A percentile compares a stretch with the other conserved stretches of the same genome.
These are phyloP conservation scores for Cercospora sojina DNA, from an alignment of 2,329 filamentous ascomycete species.

Conservation along the genomic window DNA sequence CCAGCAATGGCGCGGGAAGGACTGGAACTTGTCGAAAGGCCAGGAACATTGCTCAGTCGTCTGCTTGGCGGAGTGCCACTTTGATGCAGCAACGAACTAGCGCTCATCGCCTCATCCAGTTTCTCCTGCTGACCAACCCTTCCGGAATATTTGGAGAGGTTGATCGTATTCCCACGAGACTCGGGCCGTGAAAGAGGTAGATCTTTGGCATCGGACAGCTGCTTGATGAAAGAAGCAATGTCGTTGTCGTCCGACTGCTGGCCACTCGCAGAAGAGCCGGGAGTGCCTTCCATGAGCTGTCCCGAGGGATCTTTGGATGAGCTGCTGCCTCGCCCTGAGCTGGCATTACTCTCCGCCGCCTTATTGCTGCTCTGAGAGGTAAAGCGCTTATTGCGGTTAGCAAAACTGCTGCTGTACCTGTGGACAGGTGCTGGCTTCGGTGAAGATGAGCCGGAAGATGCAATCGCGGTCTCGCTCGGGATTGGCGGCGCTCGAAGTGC, in stretches of 20 bases:
- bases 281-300: conserved; percentile 61
- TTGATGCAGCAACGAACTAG: conserved; percentile 78
- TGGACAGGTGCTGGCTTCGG: conserved; percentile 76
- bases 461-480: conserved; percentile 59
- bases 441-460: conserved; percentile 69
- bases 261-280: conserved; percentile 63
- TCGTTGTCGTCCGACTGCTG: conserved; percentile 77
- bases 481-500: conserved; percentile 67
- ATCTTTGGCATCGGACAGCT: conserved; percentile 86
- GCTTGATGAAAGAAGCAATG: conserved; percentile 88
- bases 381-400: conserved; percentile 73
- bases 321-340: conserved; percentile 76
- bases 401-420: conserved; percentile 92
- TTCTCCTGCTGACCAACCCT: conserved; percentile 80
- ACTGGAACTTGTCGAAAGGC: conserved; percentile 79
- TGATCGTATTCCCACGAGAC: conserved; percentile 49
- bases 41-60: conserved; percentile 64
- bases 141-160: conserved; percentile 68
- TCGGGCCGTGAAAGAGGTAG: conserved; percentile 65
- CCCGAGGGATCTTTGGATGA: conserved; percentile 51
- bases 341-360: conserved; percentile 70
- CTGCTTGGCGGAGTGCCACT: conserved; percentile 77
- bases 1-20: conserved; percentile 69
- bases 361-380: conserved; percentile 67
- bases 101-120: conserved; percentile 89